Base-by-base conservation (phyloP, 805 yeast species). In the Candida sanyiensis region DNA sequence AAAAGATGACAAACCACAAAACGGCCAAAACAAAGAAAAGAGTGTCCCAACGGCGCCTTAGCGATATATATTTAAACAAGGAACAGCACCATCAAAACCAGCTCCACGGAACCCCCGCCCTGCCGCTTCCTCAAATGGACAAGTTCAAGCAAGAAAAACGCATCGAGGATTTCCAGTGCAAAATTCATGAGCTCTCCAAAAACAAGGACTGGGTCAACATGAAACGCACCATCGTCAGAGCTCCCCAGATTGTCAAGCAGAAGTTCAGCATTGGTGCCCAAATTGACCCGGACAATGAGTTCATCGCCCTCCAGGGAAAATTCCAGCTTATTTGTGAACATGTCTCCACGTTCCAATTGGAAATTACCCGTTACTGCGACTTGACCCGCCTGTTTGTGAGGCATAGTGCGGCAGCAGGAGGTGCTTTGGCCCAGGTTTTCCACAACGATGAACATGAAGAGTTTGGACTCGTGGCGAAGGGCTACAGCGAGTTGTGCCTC, bases 171-270 rank as follows among this genome's bases (percentile, higher is more conserved):
- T 48, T 52, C 39, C 56, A 51, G 27, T 53, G 58, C 36, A 39
- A 44, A 26, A 42, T 48, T 7, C 57, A 55, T 28, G 52, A 52
- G 28, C 28, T 52, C 4, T 45, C 54, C 18, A 55, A 45, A 16
- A 53, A 51, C 31, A 39, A 47, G 18, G 56, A 52, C 15, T 53
- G 57, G 55, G 35, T 50, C 24, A 50, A 50, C 31, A 62, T 87
- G 45, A 83, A 82, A 49, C 84, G 83, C 61, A 75, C 89, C 21
- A 63, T 87, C 45, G 77, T 78, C 29, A 69, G 96, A 48, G 95
- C 96, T 5, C 98, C 98, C 31, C 97, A 93, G 62, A 77, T 73
- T 46, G 69, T 93, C 58, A 82, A 88, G 48, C 94, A 84, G 63
- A 88, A 86, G 69, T 59, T 90, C 62, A 80, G 88, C 59, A 83